Conservation (phyloP, 176 grass and related monocot genomes). For the Luzula sylvatica region DNA sequence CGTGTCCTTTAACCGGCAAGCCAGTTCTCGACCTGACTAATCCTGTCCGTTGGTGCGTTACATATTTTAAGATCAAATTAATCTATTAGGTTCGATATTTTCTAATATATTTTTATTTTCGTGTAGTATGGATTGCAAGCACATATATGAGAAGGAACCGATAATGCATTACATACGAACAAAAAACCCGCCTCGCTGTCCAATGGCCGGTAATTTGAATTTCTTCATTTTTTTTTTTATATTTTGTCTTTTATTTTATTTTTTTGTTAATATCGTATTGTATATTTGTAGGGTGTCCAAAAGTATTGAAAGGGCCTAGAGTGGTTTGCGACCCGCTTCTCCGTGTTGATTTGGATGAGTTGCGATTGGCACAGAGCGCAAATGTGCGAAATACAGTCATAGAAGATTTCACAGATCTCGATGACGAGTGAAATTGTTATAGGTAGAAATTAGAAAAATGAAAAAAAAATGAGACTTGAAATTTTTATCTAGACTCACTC, state of each 20-base stretch:
- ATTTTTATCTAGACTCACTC: too few relatives aligned
- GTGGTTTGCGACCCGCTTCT: conserved; percentile 54
- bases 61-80: background rate
- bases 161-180: conserved; percentile 48
- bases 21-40: conserved; percentile 49
- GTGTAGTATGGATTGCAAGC: conserved; percentile 62
- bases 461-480: too few relatives aligned
- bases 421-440: conserved; percentile 14
- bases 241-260: background rate
- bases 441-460: too few relatives aligned
- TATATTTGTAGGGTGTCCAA: conserved; percentile 42
- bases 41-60: conserved; percentile 78
- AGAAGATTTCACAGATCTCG: conserved; percentile 58
- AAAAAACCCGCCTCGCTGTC: conserved; percentile 40
- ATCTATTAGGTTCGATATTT: too few relatives aligned
- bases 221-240: background rate
- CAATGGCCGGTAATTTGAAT: conserved; percentile 49
- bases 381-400: conserved; percentile 24
- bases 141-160: conserved; percentile 68
- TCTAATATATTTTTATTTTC: conserved; percentile 1
- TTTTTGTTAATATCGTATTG: background rate
- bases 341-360: conserved; percentile 63
- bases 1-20: conserved; percentile 72
- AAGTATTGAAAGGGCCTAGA: conserved; percentile 33
- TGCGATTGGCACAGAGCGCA: conserved; percentile 22